phyloP scores from a whole-genome alignment of 2,329 filamentous ascomycete species.

The Alternaria gansuensis region DNA sequence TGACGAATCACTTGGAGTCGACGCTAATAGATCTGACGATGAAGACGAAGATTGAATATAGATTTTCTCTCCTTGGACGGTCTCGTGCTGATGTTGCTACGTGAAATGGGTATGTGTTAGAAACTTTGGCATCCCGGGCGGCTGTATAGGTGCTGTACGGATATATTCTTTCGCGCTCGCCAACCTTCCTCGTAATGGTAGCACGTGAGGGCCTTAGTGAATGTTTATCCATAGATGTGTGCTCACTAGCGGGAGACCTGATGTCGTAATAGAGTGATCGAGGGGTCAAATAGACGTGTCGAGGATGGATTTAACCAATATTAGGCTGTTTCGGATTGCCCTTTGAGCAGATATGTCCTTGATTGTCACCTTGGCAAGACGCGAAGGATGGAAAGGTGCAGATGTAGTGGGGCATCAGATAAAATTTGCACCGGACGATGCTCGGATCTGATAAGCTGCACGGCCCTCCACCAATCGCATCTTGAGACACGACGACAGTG shows the following conservation, averaged over 20 bases:
- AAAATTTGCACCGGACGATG: conserved; percentile 20
- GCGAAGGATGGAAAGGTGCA: not conserved
- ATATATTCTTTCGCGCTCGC: not conserved
- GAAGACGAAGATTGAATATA: conserved; percentile 12
- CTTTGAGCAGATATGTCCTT: not conserved
- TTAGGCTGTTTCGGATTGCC: not conserved
- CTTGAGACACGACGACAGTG: conserved; percentile 9
- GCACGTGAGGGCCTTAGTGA: not conserved
- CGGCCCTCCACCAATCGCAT: conserved; percentile 6
- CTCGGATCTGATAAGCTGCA: conserved; percentile 22
- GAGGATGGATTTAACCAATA: not conserved
- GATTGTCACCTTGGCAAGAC: conserved; percentile 4
- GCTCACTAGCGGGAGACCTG: not conserved
- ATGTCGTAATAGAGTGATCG: not conserved
- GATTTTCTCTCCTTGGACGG: not conserved
- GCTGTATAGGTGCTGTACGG: not conserved
- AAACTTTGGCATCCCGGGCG: too few species aligned
- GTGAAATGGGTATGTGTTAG: not conserved
- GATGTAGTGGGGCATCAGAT: conserved; percentile 19
- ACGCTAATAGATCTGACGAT: not conserved
- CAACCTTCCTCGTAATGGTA: not conserved
- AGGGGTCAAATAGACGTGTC: not conserved
- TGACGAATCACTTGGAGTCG: conserved; percentile 4
- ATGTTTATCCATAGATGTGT: not conserved
- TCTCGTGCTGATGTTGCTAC: not conserved